Base-by-base conservation (phyloP, 2,329 filamentous ascomycete species). In the Aspergillus sp. region DNA sequence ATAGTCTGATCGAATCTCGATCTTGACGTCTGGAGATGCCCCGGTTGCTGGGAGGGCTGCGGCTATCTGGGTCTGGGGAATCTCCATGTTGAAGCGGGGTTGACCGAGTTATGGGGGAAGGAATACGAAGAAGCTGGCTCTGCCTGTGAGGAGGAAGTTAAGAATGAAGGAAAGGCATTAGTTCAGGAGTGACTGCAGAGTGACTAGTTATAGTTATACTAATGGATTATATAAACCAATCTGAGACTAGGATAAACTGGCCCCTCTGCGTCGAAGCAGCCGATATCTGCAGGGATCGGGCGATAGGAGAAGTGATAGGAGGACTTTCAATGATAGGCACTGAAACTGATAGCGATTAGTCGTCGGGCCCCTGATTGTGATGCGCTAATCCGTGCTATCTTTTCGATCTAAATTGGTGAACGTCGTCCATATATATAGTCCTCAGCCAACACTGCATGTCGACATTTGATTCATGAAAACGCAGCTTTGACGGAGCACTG, bases 1-100 rank as follows among this genome's bases (percentile, higher is more conserved):
- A 4, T 61, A 58, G 20, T 61, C 62, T 21, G 49, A 57, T 49
- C 42, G 56, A 41, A 71, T 67, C 21, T 60, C 49, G 17, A 71
- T 58, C 23, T 54, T 56, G 9, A 56, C 58, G 21, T 57, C 55
- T 23, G 51, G 49, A 21, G 59, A 50, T 23, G 58, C 50, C 5
- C 63, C 64, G 3, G 58, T 46, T 17, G 65, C 19, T n/a, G 64
- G 58, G 34, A 70, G 54, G 11, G 69, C 62, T 7, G 67, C 68
- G 49, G 67, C 68, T 19, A 58, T 66, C 49, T 71, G 68, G 19
- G 60, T 62, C 17, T 58, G 49, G 25, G 64, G 58, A n/a, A 60
- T 57, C 16, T 53, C 38, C 20, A 50, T 49, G n/a, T 31, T 45
- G 25, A 42, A 43, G 47, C 6, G 51, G 29, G 47, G 43, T 48